A percentile compares a stretch with the other conserved stretches of the same genome.
phyloP scores from a whole-genome alignment of 108 stramenopile genomes.

The Bacterosira constricta region DNA sequence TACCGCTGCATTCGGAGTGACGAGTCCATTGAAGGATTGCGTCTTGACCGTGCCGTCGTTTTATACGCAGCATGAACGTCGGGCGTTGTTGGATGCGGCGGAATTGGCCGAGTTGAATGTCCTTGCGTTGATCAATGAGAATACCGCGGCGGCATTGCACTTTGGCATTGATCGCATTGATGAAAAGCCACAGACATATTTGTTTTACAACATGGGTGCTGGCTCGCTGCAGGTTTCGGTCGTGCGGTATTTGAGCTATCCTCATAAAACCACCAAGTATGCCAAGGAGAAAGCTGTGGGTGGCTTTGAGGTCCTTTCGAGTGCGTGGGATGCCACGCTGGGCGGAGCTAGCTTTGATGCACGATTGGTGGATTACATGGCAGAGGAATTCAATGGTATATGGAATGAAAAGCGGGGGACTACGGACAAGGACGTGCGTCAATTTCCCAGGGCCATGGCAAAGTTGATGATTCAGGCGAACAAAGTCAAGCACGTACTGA shows the following conservation, averaged over 20 bases:
- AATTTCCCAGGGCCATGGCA: constrained; percentile 89
- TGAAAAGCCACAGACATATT: constrained; percentile 70
- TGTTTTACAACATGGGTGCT: constrained; percentile 99
- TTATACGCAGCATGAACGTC: constrained; percentile 94
- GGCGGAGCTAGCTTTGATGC: constrained; percentile 92
- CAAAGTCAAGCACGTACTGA: constrained; percentile 98
- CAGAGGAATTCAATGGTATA: constrained; percentile 90
- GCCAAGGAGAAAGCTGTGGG: constrained; percentile 90
- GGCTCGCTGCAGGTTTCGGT: constrained; percentile 88
- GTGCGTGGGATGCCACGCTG: constrained; percentile 93
- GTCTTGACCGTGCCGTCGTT: constrained; percentile 97
- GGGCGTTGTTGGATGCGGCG: constrained; percentile 94
- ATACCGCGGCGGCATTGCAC: constrained; percentile 97
- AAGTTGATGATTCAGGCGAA: constrained; percentile 95
- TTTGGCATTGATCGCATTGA: constrained; percentile 96
- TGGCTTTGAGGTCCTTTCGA: constrained; percentile 90
- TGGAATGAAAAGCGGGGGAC: constrained; percentile 70
- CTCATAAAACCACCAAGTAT: constrained; percentile 68
- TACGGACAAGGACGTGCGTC: constrained; percentile 80
- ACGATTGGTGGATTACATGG: constrained; percentile 90
- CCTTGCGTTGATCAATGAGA: constrained; percentile 95
- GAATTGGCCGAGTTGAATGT: constrained; percentile 94
- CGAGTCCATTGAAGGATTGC: constrained; percentile 79
- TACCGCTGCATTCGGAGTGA: constrained; percentile 79
- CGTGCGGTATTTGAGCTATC: constrained; percentile 76